Evolutionary conservation across 2,329 filamentous ascomycete genomes (phyloP).

Genomic region (Penicillium crustosum): DNA sequence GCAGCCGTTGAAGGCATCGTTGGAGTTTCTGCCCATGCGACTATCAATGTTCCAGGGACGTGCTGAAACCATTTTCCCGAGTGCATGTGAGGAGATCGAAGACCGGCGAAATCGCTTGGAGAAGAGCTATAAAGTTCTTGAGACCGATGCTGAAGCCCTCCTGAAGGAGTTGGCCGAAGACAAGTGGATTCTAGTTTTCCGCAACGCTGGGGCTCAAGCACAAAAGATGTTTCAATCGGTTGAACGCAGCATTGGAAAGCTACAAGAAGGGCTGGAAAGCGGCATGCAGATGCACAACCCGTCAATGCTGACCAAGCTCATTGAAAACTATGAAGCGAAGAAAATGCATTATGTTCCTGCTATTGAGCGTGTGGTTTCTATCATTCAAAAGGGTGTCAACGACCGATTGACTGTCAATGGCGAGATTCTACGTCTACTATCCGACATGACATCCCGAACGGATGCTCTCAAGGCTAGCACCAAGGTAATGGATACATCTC

Average conservation of each 20-base stretch:
- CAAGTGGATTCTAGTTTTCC: slow-evolving; percentile 92
- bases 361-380: slow-evolving; percentile 83
- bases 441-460: slow-evolving; percentile 83
- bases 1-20: slow-evolving; percentile 86
- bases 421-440: slow-evolving; percentile 82
- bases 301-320: slow-evolving; percentile 71
- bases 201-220: slow-evolving; percentile 85
- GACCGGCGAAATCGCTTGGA: slow-evolving; percentile 73
- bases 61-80: slow-evolving; percentile 78
- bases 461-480: slow-evolving; percentile 73
- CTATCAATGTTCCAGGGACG: slow-evolving; percentile 80
- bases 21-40: slow-evolving; percentile 95
- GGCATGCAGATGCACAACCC: slow-evolving; percentile 72
- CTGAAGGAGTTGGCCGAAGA: slow-evolving; percentile 91
- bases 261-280: slow-evolving; percentile 75
- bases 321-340: slow-evolving; percentile 93
- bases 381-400: slow-evolving; percentile 93
- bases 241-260: slow-evolving; percentile 77
- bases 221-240: slow-evolving; percentile 97
- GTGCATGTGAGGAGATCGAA: slow-evolving; percentile 84
- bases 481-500: slow-evolving; percentile 68
- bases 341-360: slow-evolving; percentile 91
- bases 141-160: slow-evolving; percentile 84
- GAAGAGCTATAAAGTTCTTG: slow-evolving; percentile 80
- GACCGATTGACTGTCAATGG: slow-evolving; percentile 96